These are phyloP conservation scores for Bremia lactucae DNA, from an alignment of 352 stramenopile species.

Conservation along the genomic window DNA sequence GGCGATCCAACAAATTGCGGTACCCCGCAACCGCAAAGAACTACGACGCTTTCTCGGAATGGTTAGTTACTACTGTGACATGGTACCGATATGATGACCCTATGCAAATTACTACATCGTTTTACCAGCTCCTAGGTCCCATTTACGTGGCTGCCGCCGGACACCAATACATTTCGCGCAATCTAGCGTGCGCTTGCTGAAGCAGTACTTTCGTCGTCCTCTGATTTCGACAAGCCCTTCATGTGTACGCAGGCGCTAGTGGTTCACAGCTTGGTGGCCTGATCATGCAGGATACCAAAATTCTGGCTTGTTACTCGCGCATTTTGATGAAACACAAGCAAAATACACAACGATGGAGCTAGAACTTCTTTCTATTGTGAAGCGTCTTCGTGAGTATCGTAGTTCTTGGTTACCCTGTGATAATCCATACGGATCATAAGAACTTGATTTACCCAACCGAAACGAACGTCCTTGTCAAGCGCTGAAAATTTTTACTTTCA, in stretches of 20 bases:
- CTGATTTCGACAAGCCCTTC: too few species aligned
- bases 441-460: conserved; percentile 1
- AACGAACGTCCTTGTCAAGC: background rate
- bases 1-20: background rate
- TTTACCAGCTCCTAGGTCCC: background rate
- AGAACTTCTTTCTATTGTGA: background rate
- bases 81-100: too few species aligned
- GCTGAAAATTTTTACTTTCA: background rate
- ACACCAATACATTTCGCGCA: too few species aligned
- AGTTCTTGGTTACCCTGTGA: background rate
- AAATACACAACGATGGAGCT: too few species aligned
- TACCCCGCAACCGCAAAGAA: background rate
- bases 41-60: conserved; percentile 5
- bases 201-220: too few species aligned
- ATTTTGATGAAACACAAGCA: too few species aligned
- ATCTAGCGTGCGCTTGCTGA: too few species aligned
- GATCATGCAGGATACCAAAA: background rate
- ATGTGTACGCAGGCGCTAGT: background rate
- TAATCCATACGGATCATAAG: background rate
- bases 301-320: too few species aligned
- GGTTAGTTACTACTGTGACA: conserved; percentile 9
- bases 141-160: conserved; percentile 1
- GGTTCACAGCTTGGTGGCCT: background rate
- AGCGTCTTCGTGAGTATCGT: background rate
- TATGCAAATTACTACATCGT: background rate